A percentile compares a stretch with the other conserved stretches of the same genome.
phyloP scores from a whole-genome alignment of 331 rosid species.

The Rhamnella rubrinervis region DNA sequence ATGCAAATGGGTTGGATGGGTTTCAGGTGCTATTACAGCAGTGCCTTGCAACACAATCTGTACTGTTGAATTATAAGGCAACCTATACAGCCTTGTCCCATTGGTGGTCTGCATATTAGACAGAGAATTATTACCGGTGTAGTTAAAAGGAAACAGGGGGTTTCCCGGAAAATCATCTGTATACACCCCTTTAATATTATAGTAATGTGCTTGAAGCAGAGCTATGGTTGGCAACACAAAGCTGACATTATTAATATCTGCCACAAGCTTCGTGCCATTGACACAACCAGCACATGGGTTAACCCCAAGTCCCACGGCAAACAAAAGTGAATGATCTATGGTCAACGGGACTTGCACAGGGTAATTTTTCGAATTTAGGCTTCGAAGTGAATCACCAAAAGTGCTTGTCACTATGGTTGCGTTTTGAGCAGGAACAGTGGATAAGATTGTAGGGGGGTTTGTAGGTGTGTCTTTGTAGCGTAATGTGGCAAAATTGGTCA shows the following conservation, averaged over 20 bases:
- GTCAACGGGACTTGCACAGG: conserved; percentile 55
- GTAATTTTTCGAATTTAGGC: conserved; percentile 61
- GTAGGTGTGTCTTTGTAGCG: conserved; percentile 61
- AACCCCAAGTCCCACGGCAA: conserved; percentile 61
- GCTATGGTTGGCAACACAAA: conserved; percentile 80
- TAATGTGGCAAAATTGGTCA: conserved; percentile 66
- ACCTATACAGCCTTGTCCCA: conserved; percentile 59
- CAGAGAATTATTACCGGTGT: conserved; percentile 30
- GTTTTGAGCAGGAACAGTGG: conserved; percentile 62
- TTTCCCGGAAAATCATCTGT: conserved; percentile 70
- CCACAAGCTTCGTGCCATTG: conserved; percentile 70
- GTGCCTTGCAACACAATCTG: conserved; percentile 76
- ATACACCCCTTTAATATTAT: conserved; percentile 59
- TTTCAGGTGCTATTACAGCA: conserved; percentile 61
- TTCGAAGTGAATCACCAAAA: conserved; percentile 45
- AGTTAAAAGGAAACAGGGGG: conserved; percentile 58
- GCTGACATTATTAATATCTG: conserved; percentile 64
- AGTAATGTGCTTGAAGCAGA: conserved; percentile 68
- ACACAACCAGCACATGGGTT: conserved; percentile 59
- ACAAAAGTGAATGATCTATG: conserved; percentile 53
- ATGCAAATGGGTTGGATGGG: conserved; percentile 79
- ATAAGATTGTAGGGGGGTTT: conserved; percentile 35
- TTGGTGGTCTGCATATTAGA: conserved; percentile 38
- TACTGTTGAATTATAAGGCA: conserved; percentile 56
- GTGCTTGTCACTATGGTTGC: conserved; percentile 62